phyloP scores from a whole-genome alignment of 2,329 filamentous ascomycete species.

The Botryotinia calthae region DNA sequence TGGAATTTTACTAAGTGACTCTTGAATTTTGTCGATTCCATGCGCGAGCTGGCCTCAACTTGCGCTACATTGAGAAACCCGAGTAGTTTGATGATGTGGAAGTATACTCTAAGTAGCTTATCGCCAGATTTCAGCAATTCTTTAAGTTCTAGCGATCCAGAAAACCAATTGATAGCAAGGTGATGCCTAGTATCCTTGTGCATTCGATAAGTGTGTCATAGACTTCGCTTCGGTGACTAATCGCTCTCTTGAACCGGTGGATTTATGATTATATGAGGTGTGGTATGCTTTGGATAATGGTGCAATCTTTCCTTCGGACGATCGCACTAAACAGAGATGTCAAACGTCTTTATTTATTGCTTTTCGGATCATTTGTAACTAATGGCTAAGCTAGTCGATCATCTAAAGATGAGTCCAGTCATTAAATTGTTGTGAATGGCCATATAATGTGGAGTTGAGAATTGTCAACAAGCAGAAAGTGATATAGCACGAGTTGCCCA shows the following conservation, averaged over 20 bases:
- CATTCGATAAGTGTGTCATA: not conserved
- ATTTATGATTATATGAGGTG: not conserved
- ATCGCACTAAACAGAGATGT: too few relatives aligned
- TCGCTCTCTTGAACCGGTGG: not conserved
- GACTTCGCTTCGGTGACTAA: not conserved
- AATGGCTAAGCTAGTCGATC: not conserved
- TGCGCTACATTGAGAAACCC: not conserved
- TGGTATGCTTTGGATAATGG: not conserved
- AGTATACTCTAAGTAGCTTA: not conserved
- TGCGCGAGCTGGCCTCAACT: not conserved
- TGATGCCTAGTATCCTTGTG: not conserved
- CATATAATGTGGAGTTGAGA: not conserved
- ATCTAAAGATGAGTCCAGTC: not conserved
- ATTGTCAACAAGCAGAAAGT: not conserved
- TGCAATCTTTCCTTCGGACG: not conserved
- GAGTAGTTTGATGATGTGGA: not conserved
- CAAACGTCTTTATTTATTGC: not conserved
- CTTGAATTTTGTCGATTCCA: not conserved
- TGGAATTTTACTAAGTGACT: not conserved
- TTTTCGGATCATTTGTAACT: not conserved
- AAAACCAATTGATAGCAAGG: not conserved
- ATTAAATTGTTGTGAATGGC: not conserved
- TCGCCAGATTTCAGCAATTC: rapidly evolving
- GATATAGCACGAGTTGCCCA: not conserved
- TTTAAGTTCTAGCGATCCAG: not conserved